These are phyloP conservation scores for Boletus rufocinnamomeus DNA, from an alignment of 768 basidiomycete genomes.

Conservation along the genomic window DNA sequence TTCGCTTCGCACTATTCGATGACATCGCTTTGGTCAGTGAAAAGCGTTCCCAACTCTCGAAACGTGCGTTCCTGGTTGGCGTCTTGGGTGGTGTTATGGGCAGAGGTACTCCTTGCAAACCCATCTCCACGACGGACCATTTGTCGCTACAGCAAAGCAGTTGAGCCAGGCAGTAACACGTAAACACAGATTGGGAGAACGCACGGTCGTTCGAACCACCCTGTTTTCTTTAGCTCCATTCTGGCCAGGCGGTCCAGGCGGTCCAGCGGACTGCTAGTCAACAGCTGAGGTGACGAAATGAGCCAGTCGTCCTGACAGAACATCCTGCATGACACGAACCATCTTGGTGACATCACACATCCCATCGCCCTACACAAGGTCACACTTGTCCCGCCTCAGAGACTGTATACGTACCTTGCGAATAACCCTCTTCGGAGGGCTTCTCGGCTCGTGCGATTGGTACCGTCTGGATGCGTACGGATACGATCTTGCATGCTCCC, in stretches of 20 bases:
- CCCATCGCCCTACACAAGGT: slow-evolving; percentile 17
- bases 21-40: not conserved
- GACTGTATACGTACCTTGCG: slow-evolving; percentile 17
- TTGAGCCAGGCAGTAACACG: not conserved
- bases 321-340: slow-evolving; percentile 18
- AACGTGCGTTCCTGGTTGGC: not conserved
- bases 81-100: slow-evolving; percentile 15
- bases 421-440: slow-evolving; percentile 2
- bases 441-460: slow-evolving; percentile 2
- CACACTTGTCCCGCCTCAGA: not conserved
- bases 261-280: slow-evolving; percentile 30
- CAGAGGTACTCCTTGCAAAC: slow-evolving; percentile 13
- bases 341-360: slow-evolving; percentile 28
- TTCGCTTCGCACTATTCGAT: not conserved
- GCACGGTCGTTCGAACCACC: slow-evolving; percentile 34
- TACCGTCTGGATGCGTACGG: slow-evolving; percentile 9
- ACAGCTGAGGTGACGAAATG: slow-evolving; percentile 18
- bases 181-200: not conserved
- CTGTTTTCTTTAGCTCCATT: slow-evolving; percentile 32
- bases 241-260: slow-evolving; percentile 32
- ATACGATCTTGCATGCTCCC: slow-evolving; percentile 22
- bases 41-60: not conserved
- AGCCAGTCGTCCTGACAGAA: slow-evolving; percentile 3
- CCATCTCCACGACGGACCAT: slow-evolving; percentile 30
- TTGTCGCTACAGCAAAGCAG: slow-evolving; percentile 26